phyloP scores from a whole-genome alignment of 2,329 filamentous ascomycete genomes.

The Lachnellula occidentalis region DNA sequence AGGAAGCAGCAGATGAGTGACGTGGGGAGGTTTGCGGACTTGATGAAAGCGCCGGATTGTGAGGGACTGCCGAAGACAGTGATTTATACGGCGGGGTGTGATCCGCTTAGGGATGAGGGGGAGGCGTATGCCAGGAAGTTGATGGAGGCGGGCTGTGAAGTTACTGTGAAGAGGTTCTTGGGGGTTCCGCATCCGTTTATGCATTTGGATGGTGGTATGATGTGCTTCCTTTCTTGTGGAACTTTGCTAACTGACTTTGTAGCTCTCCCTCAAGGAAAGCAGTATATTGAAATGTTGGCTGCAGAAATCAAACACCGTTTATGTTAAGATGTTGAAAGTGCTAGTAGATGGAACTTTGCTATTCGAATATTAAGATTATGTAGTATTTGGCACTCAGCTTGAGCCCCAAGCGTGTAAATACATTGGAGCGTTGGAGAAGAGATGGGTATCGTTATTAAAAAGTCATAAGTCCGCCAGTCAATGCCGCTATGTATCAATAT shows the following conservation, averaged over 20 bases:
- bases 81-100: conserved; percentile 39
- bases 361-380: not conserved
- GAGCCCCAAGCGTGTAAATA: not conserved
- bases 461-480: not conserved
- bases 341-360: not conserved
- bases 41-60: conserved; percentile 34
- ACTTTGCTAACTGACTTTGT: not conserved
- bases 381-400: not conserved
- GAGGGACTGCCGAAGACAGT: conserved; percentile 33
- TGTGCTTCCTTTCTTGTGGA: not conserved
- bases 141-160: conserved; percentile 40
- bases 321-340: not conserved
- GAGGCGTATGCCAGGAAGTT: conserved; percentile 41
- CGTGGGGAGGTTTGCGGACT: conserved; percentile 27
- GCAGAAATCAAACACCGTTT: not conserved
- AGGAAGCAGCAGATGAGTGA: conserved; percentile 21
- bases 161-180: conserved; percentile 40
- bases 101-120: conserved; percentile 44
- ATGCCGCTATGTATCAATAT: not conserved
- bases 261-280: not conserved
- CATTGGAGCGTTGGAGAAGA: conserved; percentile 13
- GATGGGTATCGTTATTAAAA: conserved; percentile 28
- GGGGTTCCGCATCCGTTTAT: conserved; percentile 46
- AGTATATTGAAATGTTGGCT: conserved; percentile 1
- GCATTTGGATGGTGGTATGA: conserved; percentile 37